phyloP scores from a whole-genome alignment of 192 early-diverging fungal genomes.

The Podila minutissima region DNA sequence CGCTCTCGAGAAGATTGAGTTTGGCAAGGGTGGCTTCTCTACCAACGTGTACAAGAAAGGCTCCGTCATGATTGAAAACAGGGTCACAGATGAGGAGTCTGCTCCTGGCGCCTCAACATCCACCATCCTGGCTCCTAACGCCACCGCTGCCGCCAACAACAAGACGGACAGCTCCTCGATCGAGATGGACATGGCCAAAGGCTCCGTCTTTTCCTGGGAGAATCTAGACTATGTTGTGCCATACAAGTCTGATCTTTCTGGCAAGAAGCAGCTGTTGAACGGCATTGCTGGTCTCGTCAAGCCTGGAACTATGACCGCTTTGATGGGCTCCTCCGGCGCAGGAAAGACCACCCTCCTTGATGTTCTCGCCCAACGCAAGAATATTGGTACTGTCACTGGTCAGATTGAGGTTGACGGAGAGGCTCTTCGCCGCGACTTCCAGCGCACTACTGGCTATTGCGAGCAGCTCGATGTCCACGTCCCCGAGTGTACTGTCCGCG shows the following conservation, averaged over 20 bases:
- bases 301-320: constrained; percentile 82
- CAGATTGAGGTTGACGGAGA: constrained; percentile 78
- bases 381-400: constrained; percentile 73
- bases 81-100: constrained; percentile 46
- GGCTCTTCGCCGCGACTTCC: constrained; percentile 65
- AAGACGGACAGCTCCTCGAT: constrained; percentile 43
- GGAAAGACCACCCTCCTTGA: constrained; percentile 86
- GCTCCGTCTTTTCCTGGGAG: constrained; percentile 70
- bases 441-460: constrained; percentile 80
- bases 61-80: constrained; percentile 29
- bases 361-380: constrained; percentile 82
- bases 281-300: constrained; percentile 72
- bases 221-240: constrained; percentile 80
- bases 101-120: constrained; percentile 50
- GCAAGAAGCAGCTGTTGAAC: constrained; percentile 72
- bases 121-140: constrained; percentile 32
- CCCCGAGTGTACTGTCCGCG: constrained; percentile 80
- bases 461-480: constrained; percentile 89
- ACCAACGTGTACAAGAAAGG: constrained; percentile 62
- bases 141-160: constrained; percentile 1
- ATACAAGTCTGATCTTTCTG: constrained; percentile 59
- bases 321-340: constrained; percentile 82
- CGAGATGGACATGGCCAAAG: constrained; percentile 54
- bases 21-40: constrained; percentile 61
- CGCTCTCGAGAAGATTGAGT: constrained; percentile 73